Evolutionary conservation across 2,329 filamentous ascomycete species (phyloP), one percentile per base, ranked within the genome.

Genomic region (Phaeomoniella chlamydospora): DNA sequence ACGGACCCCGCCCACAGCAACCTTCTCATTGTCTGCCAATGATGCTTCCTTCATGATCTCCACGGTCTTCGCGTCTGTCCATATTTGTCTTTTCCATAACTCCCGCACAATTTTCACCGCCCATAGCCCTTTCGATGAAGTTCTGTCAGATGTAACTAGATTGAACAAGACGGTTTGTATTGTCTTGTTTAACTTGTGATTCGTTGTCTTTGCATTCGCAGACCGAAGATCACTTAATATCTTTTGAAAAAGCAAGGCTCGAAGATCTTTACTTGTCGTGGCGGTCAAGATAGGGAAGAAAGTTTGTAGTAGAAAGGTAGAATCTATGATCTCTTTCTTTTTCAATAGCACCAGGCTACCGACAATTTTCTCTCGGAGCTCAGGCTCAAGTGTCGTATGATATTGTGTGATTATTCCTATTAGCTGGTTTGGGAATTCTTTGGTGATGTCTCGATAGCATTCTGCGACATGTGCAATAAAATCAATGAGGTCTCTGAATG

Each of bases 31-130:
- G 35, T 94, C 80, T 3, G 84, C 77, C 38, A 98, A 62, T 37
- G 80, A 77, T 0, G 88, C 86, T 59, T 94, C 82, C 60, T 93
- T 93, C 87, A 98, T 96, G 45, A 96, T 83, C 50, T 94, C 86
- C n/a, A 96, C 90, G 0, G 88, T 78, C 55, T 87, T 90, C 2
- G 86, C 74, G 50, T 98, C 90, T 6, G 82, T 85, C 90, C 90
- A 98, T 43, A 96, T 78, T 49, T 94, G 87, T 33, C 88, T 74
- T 60, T 87, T 93, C 90, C 90, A 98, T 51, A 98, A 66, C 62
- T 98, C 90, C 42, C 88, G 73, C 3, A 87, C 93, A 44, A 98
- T 72, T 58, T 94, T 94, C 41, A 94, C 85, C 3, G 90, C 86
- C 90, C 90, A 98, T 34, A 98, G 69, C 3, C 82, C 85, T 51